Evolutionary conservation across 345 rosid genomes (phyloP).

Genomic region (Arabidopsis thaliana): DNA sequence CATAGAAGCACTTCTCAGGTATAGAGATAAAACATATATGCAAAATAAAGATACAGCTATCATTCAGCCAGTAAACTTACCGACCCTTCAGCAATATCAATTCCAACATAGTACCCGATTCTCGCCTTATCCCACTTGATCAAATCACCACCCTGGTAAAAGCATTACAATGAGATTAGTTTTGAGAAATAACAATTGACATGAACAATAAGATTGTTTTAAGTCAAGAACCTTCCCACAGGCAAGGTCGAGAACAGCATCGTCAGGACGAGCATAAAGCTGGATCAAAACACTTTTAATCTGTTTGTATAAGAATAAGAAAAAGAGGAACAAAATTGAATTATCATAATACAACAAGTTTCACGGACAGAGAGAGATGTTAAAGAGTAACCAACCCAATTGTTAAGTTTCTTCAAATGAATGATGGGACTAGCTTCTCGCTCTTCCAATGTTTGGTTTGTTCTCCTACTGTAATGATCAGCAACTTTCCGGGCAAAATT

Average conservation of each 20-base stretch:
- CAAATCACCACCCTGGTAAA: slow-evolving; percentile 90
- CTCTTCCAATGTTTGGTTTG: slow-evolving; percentile 94
- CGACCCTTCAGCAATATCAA: slow-evolving; percentile 98
- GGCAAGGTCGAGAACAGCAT: slow-evolving; percentile 95
- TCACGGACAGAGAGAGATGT: background rate
- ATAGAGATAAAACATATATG: background rate
- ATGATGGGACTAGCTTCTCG: slow-evolving; percentile 98
- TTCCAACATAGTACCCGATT: slow-evolving; percentile 90
- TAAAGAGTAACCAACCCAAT: slow-evolving; percentile 66
- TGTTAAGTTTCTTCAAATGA: slow-evolving; percentile 93
- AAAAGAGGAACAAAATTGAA: background rate
- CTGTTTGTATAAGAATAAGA: slow-evolving; percentile 52
- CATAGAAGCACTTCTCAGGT: background rate
- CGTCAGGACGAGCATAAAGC: slow-evolving; percentile 82
- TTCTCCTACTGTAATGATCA: slow-evolving; percentile 95
- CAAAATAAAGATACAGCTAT: background rate
- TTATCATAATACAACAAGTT: background rate
- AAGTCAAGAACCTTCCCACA: slow-evolving; percentile 83
- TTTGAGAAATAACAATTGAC: slow-evolving; percentile 10
- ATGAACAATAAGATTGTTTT: background rate
- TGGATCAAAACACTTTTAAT: slow-evolving; percentile 96
- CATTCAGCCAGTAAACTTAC: slow-evolving; percentile 48
- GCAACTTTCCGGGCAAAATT: slow-evolving; percentile 78
- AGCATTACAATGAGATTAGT: background rate
- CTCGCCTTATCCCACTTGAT: slow-evolving; percentile 98